These are phyloP conservation scores for Termitomyces sp. DNA, from an alignment of 768 basidiomycete species.

Conservation along the genomic window DNA sequence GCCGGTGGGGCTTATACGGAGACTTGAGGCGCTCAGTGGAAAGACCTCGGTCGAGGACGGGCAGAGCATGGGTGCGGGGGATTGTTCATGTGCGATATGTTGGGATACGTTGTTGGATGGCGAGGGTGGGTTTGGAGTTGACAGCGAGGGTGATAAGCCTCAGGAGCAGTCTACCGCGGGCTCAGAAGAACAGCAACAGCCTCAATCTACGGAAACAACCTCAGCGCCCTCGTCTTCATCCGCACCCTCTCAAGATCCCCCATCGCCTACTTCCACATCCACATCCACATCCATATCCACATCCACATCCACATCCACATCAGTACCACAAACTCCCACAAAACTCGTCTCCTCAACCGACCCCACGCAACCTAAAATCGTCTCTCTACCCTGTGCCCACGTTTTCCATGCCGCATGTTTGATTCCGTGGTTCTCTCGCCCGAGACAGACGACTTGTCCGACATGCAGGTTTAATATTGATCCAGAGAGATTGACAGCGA, in stretches of 20 bases:
- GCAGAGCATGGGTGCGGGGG: conserved; percentile 24
- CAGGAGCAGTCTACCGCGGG: background rate
- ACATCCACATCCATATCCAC: background rate
- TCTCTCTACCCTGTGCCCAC: conserved; percentile 74
- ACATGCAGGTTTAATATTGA: conserved; percentile 82
- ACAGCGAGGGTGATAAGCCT: conserved; percentile 7
- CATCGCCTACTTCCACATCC: background rate
- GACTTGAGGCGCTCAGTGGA: conserved; percentile 50
- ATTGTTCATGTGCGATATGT: conserved; percentile 64
- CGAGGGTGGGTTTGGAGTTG: conserved; percentile 27
- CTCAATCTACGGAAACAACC: background rate
- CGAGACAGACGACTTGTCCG: conserved; percentile 75
- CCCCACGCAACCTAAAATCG: conserved; percentile 36
- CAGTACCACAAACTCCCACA: conserved; percentile 9
- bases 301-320: background rate
- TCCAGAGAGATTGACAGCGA: conserved; percentile 61
- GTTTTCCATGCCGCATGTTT: conserved; percentile 78
- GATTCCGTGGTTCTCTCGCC: conserved; percentile 77
- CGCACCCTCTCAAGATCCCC: background rate
- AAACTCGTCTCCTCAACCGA: conserved; percentile 7
- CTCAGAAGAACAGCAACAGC: background rate
- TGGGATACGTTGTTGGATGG: conserved; percentile 62
- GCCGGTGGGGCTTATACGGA: conserved; percentile 56
- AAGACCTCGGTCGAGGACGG: conserved; percentile 24
- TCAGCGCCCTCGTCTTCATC: background rate